These are phyloP conservation scores for Elaeis guineensis DNA, from an alignment of 176 grass and related monocot genomes.

Conservation along the genomic window DNA sequence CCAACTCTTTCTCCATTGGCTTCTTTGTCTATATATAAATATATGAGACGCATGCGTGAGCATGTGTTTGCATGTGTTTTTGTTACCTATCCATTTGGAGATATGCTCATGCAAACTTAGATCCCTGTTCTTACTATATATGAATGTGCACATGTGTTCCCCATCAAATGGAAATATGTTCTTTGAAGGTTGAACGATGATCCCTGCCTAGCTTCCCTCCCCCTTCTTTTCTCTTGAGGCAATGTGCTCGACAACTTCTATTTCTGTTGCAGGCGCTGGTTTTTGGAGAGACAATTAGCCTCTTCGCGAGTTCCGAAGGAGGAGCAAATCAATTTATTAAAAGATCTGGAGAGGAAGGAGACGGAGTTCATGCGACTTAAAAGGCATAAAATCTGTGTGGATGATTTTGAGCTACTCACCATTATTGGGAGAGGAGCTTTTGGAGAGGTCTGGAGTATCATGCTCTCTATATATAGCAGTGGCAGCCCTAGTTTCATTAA, in stretches of 20 bases:
- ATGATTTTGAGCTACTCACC: conserved; percentile 20
- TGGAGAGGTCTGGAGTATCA: conserved; percentile 7
- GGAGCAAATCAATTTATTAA: conserved; percentile 14
- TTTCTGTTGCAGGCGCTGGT: conserved; percentile 11
- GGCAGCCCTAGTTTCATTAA: too few species aligned
- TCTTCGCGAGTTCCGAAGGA: conserved; percentile 7
- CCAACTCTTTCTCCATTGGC: too few species aligned
- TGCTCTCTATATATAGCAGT: too few species aligned
- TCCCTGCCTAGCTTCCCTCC: neutral
- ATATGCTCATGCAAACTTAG: too few species aligned
- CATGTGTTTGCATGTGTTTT: too few species aligned
- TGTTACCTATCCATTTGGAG: too few species aligned
- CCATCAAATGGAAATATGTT: too few species aligned
- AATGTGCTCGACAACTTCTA: neutral
- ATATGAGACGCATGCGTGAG: too few species aligned
- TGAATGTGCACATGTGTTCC: too few species aligned
- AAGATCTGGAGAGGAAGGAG: conserved; percentile 20
- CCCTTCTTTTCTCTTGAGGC: neutral
- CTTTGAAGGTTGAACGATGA: neutral
- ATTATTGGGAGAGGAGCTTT: conserved; percentile 27
- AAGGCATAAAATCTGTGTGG: conserved; percentile 24
- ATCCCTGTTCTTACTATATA: too few species aligned
- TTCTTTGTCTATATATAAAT: too few species aligned
- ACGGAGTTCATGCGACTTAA: conserved; percentile 21
- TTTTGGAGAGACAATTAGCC: conserved; percentile 16